These are phyloP conservation scores for Raphanus hybrid DNA, from an alignment of 441 rosid species.

Conservation along the genomic window DNA sequence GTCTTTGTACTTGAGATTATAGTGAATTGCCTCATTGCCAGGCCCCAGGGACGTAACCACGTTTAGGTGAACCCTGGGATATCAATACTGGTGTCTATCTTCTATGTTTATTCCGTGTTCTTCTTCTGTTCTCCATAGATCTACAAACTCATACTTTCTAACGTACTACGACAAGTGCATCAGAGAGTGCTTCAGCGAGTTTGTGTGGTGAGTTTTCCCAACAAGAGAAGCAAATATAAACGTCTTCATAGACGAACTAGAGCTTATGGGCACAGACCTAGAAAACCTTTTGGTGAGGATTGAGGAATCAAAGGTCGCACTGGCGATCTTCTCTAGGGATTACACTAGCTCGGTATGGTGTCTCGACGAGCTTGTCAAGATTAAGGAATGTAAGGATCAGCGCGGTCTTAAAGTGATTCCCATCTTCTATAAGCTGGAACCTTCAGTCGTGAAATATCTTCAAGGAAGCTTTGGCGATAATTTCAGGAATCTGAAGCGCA, in stretches of 20 bases:
- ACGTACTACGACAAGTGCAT: no score
- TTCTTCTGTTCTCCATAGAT: no score
- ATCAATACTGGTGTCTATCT: no score
- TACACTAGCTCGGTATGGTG: constrained; percentile 23
- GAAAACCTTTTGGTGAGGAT: constrained; percentile 6
- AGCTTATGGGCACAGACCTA: background rate
- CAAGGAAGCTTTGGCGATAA: constrained; percentile 9
- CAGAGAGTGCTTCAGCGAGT: no score
- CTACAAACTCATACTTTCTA: no score
- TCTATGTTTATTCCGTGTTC: no score
- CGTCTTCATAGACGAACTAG: constrained; percentile 16
- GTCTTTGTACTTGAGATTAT: no score
- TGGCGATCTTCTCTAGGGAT: constrained; percentile 10
- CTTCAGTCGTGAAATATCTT: constrained; percentile 9
- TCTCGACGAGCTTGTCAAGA: constrained; percentile 18
- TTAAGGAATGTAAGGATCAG: background rate
- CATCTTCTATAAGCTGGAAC: constrained; percentile 17
- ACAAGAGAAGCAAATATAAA: constrained; percentile 7
- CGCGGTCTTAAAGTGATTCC: constrained; percentile 5
- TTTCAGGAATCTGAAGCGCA: background rate
- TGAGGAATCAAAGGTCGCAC: constrained; percentile 5
- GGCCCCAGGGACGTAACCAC: no score
- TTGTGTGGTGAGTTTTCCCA: no score
- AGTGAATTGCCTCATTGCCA: no score
- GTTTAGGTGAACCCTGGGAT: no score